These are phyloP conservation scores for Colletotrichum tropicicola DNA, from an alignment of 2,329 filamentous ascomycete species.

Conservation along the genomic window DNA sequence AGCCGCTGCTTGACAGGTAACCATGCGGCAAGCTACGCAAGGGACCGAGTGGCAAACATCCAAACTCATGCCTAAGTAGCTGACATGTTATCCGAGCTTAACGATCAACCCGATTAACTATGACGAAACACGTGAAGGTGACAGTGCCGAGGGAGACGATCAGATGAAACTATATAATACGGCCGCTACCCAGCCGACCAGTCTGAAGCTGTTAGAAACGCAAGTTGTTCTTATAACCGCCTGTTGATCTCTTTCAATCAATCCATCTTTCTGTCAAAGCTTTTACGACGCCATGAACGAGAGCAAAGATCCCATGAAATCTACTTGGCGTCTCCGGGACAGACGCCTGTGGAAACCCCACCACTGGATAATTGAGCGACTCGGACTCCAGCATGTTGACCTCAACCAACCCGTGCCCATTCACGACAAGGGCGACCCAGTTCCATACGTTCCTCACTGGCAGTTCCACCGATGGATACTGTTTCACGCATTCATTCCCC, in stretches of 20 bases:
- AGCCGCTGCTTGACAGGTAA: neutral
- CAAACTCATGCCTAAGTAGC: neutral
- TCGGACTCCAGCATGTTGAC: constrained; percentile 37
- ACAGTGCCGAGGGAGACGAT: constrained; percentile 8
- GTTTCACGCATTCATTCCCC: constrained; percentile 44
- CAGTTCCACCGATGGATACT: constrained; percentile 50
- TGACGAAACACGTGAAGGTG: constrained; percentile 18
- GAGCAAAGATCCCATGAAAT: constrained; percentile 49
- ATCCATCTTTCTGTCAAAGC: no score
- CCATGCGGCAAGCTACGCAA: neutral
- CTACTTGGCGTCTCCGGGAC: constrained; percentile 44
- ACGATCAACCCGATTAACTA: no score
- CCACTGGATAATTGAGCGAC: constrained; percentile 43
- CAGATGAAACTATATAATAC: constrained; percentile 19
- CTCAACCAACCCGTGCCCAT: constrained; percentile 45
- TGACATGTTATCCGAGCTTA: constrained; percentile 19
- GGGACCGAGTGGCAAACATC: neutral
- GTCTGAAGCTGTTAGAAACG: no score
- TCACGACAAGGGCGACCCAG: constrained; percentile 49
- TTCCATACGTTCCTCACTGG: constrained; percentile 48
- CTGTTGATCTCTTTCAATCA: no score
- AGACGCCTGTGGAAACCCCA: constrained; percentile 39
- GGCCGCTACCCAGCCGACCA: neutral
- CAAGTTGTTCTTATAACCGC: no score
- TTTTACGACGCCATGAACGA: neutral